Evolutionary conservation across 331 rosid species (phyloP), one percentile per base, ranked within the genome.

Genomic region (Acacia pycnantha): DNA sequence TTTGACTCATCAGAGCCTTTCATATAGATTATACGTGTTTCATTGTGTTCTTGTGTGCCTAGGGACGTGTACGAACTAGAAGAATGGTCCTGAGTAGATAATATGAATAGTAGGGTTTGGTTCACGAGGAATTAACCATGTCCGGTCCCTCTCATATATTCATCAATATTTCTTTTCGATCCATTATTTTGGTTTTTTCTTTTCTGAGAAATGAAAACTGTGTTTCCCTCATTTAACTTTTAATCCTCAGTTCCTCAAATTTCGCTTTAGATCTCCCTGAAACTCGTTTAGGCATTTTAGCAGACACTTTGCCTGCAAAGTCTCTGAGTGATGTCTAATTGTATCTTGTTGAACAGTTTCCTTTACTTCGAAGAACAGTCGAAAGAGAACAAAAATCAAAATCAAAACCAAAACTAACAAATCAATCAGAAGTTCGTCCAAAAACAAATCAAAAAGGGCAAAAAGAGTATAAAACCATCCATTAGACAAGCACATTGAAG

Each of bases 101-200:
- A 46, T 47, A 71, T 14, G 22, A 24, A n/a, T 70, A 7, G 15
- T 15, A 47, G 76, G 24, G 41, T 47, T 71, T 24, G 59, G 43
- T 71, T 71, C 40, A 5, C 51, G 27, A 44, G 75, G 75, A 43
- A 13, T 44, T 48, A 43, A 50, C 37, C 15, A 35, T 84, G 73
- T 83, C 71, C 46, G 50, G 84, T 84, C 87, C 70, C 65, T 84
- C 85, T 84, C 87, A 79, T 44, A 58, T 48, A 54, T 33, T 64
- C 83, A 64, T 77, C 76, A 47, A 6, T 71, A 50, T 22, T 46
- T 71, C 27, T 15, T 75, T 22, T 3, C 7, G 9, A 43, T 43
- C 46, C 46, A 9, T 43, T 8, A 9, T 43, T 43, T 41, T 41
- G 46, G 8, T 41, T 41, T 31, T 41, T 2, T 15, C 56, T 24